Base-by-base conservation (phyloP, 306 rosid species). In the Rosa multiflora region DNA sequence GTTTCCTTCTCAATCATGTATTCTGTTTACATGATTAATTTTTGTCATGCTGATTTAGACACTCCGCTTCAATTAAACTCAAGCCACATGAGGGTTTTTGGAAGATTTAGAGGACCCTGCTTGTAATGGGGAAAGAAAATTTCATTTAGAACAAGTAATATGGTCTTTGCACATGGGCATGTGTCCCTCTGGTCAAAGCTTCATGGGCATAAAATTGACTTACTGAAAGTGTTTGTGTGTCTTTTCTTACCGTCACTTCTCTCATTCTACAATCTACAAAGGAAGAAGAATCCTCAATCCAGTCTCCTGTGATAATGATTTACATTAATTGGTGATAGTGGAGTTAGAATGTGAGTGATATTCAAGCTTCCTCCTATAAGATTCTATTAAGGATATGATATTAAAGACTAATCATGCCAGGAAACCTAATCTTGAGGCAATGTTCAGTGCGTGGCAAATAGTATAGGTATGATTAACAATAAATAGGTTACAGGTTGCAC, bases 241-340 rank as follows among this genome's bases (percentile, higher is more conserved):
- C 10, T 32, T 32, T 63, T 32, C 37, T 32, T 32, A 3, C 37
- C 37, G 2, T 32, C 37, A 32, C 37, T 32, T 32, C 43, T 62
- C 9, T 14, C 69, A 29, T 23, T 59, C 67, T 61, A 11, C 4
- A 61, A 10, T 32, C 20, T 35, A 17, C 26, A 7, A 55, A 46
- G 74, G 75, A 76, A 78, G 72, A 43, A 85, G 72, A 76, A 68
- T 39, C 55, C 43, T 67, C 62, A 64, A 62, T 72, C 74, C 43
- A 47, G 64, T 55, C 70, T 74, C 64, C 15, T 35, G 64, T 23
- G 44, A 61, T 82, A 81, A 87, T 87, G 83, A 88, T 86, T 79
- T 86, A 87, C 85, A 78, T 72, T 84, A 80, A 88, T 83, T 51
- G 78, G 49, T 85, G 73, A 46, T 10, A 8, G 80, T 66, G 63